These are phyloP conservation scores for Nicotiana noctiflora DNA, from an alignment of 257 asterid genomes.

Conservation along the genomic window DNA sequence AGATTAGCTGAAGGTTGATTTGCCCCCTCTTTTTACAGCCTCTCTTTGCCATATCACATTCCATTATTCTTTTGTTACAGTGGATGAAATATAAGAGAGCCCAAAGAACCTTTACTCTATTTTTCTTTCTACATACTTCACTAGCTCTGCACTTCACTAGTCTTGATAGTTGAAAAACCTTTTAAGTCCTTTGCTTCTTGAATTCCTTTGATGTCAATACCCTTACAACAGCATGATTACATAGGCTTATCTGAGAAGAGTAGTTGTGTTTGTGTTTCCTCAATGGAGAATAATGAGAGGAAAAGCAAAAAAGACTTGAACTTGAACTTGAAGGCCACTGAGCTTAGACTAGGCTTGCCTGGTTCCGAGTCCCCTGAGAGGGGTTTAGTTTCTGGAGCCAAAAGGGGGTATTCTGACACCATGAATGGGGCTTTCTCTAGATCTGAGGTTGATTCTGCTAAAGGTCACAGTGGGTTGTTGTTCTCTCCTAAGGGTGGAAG, in stretches of 20 bases:
- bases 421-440: constrained; percentile 24
- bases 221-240: constrained; percentile 32
- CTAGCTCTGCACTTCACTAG: too few species aligned
- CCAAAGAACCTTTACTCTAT: too few species aligned
- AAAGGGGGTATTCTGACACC: constrained; percentile 36
- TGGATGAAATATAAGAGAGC: too few species aligned
- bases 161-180: too few species aligned
- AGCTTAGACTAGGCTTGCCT: constrained; percentile 39
- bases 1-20: too few species aligned
- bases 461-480: constrained; percentile 22
- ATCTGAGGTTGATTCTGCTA: constrained; percentile 29
- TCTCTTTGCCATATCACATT: too few species aligned
- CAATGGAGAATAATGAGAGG: constrained; percentile 19
- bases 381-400: constrained; percentile 28
- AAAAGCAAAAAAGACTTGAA: constrained; percentile 29
- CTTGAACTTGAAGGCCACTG: constrained; percentile 40
- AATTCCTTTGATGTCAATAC: constrained; percentile 19
- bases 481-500: constrained; percentile 26
- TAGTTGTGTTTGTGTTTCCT: neutral
- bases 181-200: too few species aligned
- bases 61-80: too few species aligned
- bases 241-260: constrained; percentile 25
- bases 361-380: constrained; percentile 30
- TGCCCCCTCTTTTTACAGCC: too few species aligned
- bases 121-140: too few species aligned